Percentiles rank a stretch among this genome's conserved stretches.
These are phyloP conservation scores for Phytophthora colocasiae DNA, from an alignment of 352 stramenopile genomes.

Conservation along the genomic window DNA sequence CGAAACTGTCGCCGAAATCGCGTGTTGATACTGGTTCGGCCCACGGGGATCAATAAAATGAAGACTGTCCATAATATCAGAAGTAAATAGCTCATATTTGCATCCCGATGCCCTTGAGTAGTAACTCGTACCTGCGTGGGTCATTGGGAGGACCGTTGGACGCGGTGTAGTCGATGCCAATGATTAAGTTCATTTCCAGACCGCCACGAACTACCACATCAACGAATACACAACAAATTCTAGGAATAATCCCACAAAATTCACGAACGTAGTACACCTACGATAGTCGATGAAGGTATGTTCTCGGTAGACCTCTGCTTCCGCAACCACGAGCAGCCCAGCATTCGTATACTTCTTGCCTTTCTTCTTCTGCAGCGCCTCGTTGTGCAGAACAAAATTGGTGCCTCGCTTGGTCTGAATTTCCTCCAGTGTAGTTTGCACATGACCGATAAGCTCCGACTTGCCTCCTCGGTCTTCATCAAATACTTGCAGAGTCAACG, in stretches of 20 bases:
- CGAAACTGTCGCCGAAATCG: conserved; percentile 61
- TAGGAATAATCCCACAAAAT: too few relatives aligned
- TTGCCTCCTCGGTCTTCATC: conserved; percentile 79
- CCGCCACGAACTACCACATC: conserved; percentile 61
- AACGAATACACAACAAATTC: conserved; percentile 4
- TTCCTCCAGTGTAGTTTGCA: conserved; percentile 64
- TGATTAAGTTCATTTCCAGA: conserved; percentile 88
- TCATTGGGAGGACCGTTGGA: conserved; percentile 66
- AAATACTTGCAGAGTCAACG: conserved; percentile 81
- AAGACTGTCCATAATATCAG: conserved; percentile 41
- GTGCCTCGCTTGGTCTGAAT: conserved; percentile 59
- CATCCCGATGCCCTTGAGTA: too few relatives aligned
- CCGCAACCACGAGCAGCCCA: conserved; percentile 49
- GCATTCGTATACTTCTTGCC: conserved; percentile 78
- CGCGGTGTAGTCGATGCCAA: conserved; percentile 82
- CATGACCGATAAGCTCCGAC: conserved; percentile 74
- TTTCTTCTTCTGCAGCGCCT: conserved; percentile 65
- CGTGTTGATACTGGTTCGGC: conserved; percentile 84
- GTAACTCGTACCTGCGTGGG: conserved; percentile 40
- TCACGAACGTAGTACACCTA: conserved; percentile 29
- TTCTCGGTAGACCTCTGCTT: conserved; percentile 51
- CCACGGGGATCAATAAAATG: conserved; percentile 71
- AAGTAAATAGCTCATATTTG: too few relatives aligned
- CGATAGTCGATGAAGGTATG: conserved; percentile 70
- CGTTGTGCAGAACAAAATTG: conserved; percentile 67